Base-by-base conservation (phyloP, 768 basidiomycete genomes). In the Agrocybe pediades region DNA sequence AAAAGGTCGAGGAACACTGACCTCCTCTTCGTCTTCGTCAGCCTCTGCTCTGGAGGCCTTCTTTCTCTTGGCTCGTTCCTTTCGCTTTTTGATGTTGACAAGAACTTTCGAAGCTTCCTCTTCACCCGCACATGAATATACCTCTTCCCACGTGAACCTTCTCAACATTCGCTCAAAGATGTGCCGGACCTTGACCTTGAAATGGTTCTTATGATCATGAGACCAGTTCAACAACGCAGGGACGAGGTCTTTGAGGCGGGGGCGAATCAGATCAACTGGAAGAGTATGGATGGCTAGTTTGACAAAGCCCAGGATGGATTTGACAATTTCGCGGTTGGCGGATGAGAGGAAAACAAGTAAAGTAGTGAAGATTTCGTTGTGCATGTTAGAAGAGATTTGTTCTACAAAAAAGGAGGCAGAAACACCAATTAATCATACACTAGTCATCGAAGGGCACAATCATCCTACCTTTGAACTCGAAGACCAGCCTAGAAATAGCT, bases 181-280 rank as follows among this genome's bases (percentile, higher is more conserved):
- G 69, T 98, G 95, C 41, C 93, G 86, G 20, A 97, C 94, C 75
- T 98, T 98, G 46, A 82, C 77, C 70, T 98, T 98, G 85, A 99
- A 98, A 67, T 98, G 97, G 64, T 98, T 98, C 68, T 96, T 96
- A 73, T 98, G 96, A 65, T 98, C 95, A 65, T 97, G 94, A 5
- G 93, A 92, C 94, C 97, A 96, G 42, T 78, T 79, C 27, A 98
- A 76, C 11, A 99, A 79, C 0, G 87, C 89, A 0, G 93, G 91
- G 0, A 98, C 91, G 20, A 98, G 78, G 20, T 77, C 77, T 21
- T 79, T 76, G 8, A 99, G 77, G 60, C 95, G 86, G 0, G 89
- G 90, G n/a, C 80, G 81, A 41, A 97, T 74, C 54, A 92, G 70
- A 3, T 87, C 81, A 0, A 75, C 60, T 0, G 94, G 80, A 21